These are phyloP conservation scores for Xerocomellus intermedius DNA, from an alignment of 768 basidiomycete genomes.

Conservation along the genomic window DNA sequence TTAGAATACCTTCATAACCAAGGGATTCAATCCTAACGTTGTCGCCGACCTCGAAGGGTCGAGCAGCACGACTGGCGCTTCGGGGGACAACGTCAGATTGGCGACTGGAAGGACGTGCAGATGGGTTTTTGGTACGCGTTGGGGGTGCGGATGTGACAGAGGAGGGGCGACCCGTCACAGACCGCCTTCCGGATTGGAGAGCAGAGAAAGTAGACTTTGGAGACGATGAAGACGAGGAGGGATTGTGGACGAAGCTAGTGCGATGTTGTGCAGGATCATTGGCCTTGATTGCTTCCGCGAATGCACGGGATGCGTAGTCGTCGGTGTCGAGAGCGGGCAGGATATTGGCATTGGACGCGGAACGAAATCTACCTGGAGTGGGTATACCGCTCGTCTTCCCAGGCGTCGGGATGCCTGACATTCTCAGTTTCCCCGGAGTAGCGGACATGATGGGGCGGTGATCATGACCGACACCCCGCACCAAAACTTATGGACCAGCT, in stretches of 20 bases:
- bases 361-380: constrained; percentile 69
- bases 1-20: constrained; percentile 81
- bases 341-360: constrained; percentile 51
- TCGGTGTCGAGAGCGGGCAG: constrained; percentile 38
- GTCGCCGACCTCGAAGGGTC: constrained; percentile 69
- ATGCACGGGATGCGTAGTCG: constrained; percentile 67
- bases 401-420: constrained; percentile 47
- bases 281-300: constrained; percentile 75
- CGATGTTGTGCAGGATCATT: constrained; percentile 79
- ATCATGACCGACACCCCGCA: not conserved
- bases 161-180: constrained; percentile 56
- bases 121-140: constrained; percentile 52
- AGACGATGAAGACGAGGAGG: constrained; percentile 46
- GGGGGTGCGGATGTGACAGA: constrained; percentile 56
- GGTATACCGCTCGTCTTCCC: constrained; percentile 54
- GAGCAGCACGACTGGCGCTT: constrained; percentile 43
- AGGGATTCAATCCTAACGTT: constrained; percentile 84
- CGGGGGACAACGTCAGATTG: constrained; percentile 59
- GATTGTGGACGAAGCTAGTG: constrained; percentile 37
- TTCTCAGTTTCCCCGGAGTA: constrained; percentile 43
- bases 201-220: constrained; percentile 42
- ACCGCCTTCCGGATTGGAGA: constrained; percentile 41
- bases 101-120: constrained; percentile 61
- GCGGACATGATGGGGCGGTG: constrained; percentile 34
- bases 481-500: not conserved